Evolutionary conservation across 2,329 filamentous ascomycete species (phyloP).

Genomic region (Stagonosporopsis rhizophila): DNA sequence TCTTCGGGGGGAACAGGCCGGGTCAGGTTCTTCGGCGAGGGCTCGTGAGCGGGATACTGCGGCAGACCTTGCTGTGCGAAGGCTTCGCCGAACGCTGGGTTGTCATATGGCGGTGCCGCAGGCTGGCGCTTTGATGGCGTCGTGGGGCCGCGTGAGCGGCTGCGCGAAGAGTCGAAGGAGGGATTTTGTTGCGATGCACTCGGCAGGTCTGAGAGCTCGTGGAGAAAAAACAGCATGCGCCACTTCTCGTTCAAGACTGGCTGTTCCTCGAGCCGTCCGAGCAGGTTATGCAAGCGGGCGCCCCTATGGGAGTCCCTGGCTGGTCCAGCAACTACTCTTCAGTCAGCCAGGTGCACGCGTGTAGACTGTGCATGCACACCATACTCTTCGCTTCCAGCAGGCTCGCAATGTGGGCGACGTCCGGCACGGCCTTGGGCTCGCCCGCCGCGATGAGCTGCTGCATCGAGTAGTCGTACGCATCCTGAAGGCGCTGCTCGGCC

Average conservation of each 20-base stretch:
- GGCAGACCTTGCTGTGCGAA: slow-evolving; percentile 56
- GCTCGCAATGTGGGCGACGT: slow-evolving; percentile 91
- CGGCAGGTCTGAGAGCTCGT: slow-evolving; percentile 74
- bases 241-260: slow-evolving; percentile 95
- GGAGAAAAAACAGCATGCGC: slow-evolving; percentile 91
- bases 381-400: slow-evolving; percentile 81
- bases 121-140: slow-evolving; percentile 42
- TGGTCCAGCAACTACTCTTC: slow-evolving; percentile 69
- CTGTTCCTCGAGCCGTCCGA: slow-evolving; percentile 85
- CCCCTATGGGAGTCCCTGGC: slow-evolving; percentile 73
- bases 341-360: slow-evolving; percentile 17
- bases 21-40: slow-evolving; percentile 37
- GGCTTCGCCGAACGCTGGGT: slow-evolving; percentile 53
- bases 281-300: slow-evolving; percentile 88
- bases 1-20: slow-evolving; percentile 29
- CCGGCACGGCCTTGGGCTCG: slow-evolving; percentile 66
- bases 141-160: slow-evolving; percentile 30
- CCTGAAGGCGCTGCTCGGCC: slow-evolving; percentile 73
- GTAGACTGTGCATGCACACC: background rate
- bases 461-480: slow-evolving; percentile 61
- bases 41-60: slow-evolving; percentile 46
- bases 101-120: slow-evolving; percentile 26
- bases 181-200: slow-evolving; percentile 16
- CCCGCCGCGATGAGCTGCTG: slow-evolving; percentile 53
- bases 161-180: slow-evolving; percentile 20